Conservation (phyloP, 1,139 yeast genomes). For the Candida glucosophila region DNA sequence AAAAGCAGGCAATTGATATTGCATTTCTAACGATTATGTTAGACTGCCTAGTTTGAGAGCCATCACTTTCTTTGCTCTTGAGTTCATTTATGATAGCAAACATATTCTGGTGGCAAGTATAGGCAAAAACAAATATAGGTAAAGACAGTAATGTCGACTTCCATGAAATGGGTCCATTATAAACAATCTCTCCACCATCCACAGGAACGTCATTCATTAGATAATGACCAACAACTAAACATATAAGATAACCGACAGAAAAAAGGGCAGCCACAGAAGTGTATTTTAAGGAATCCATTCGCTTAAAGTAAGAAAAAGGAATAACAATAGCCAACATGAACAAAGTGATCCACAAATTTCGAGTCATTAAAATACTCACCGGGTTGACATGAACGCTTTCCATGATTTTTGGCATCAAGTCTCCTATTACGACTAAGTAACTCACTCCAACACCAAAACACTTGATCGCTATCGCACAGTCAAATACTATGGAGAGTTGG, state of each 20-base stretch:
- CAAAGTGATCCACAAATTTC: slow-evolving; percentile 64
- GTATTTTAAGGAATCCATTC: slow-evolving; percentile 76
- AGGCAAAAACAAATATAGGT: slow-evolving; percentile 91
- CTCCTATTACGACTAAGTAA: slow-evolving; percentile 83
- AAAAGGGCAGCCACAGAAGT: slow-evolving; percentile 79
- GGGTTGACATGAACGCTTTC: slow-evolving; percentile 28
- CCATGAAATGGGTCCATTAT: slow-evolving; percentile 31
- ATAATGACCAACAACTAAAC: slow-evolving; percentile 65
- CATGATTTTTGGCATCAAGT: slow-evolving; percentile 73
- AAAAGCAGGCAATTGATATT: slow-evolving; percentile 50
- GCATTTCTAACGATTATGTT: slow-evolving; percentile 48
- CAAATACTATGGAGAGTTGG: slow-evolving; percentile 34
- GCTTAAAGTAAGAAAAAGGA: slow-evolving; percentile 69
- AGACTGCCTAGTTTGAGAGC: slow-evolving; percentile 45
- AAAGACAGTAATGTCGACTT: slow-evolving; percentile 42
- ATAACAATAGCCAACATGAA: slow-evolving; percentile 51
- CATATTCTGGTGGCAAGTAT: slow-evolving; percentile 92
- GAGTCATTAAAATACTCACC: slow-evolving; percentile 18
- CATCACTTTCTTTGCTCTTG: slow-evolving; percentile 19
- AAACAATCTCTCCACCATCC: slow-evolving; percentile 15
- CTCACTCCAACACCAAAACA: slow-evolving; percentile 90
- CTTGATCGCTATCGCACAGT: slow-evolving; percentile 48
- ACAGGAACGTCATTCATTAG: slow-evolving; percentile 27
- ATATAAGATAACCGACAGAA: slow-evolving; percentile 69
- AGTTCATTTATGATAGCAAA: slow-evolving; percentile 80